phyloP scores from a whole-genome alignment of 768 basidiomycete species.

The Kwoniella sp. region DNA sequence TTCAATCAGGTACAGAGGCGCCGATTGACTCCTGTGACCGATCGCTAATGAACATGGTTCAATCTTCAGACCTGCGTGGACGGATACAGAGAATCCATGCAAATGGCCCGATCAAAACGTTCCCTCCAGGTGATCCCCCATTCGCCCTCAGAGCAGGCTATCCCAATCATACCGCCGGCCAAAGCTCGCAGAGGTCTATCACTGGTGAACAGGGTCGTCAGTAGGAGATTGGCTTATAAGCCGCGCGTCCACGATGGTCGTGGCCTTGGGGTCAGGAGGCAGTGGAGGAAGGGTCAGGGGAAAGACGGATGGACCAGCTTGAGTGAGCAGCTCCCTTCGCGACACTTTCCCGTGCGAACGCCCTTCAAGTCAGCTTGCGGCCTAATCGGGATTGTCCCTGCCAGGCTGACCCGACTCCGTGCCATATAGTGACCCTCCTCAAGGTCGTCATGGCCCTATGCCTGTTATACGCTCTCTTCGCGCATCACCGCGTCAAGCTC shows the following conservation, averaged over 20 bases:
- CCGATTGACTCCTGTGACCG: not conserved
- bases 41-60: no score
- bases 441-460: not conserved
- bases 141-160: not conserved
- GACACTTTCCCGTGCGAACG: no score
- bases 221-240: conserved; percentile 20
- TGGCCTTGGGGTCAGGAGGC: not conserved
- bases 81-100: conserved; percentile 54
- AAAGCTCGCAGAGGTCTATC: conserved; percentile 13
- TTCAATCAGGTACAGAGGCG: not conserved
- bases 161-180: not conserved
- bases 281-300: not conserved
- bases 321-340: no score
- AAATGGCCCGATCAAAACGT: conserved; percentile 27
- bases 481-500: not conserved
- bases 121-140: conserved; percentile 22
- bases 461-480: not conserved
- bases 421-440: not conserved
- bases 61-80: conserved; percentile 56
- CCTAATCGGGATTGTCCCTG: no score
- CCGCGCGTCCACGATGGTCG: not conserved
- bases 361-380: no score
- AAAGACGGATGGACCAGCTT: not conserved
- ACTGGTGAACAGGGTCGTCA: conserved; percentile 23
- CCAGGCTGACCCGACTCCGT: no score